Evolutionary conservation across 805 yeast genomes (phyloP), one percentile per base, ranked within the genome.

Genomic region (Citeromyces matritensis): DNA sequence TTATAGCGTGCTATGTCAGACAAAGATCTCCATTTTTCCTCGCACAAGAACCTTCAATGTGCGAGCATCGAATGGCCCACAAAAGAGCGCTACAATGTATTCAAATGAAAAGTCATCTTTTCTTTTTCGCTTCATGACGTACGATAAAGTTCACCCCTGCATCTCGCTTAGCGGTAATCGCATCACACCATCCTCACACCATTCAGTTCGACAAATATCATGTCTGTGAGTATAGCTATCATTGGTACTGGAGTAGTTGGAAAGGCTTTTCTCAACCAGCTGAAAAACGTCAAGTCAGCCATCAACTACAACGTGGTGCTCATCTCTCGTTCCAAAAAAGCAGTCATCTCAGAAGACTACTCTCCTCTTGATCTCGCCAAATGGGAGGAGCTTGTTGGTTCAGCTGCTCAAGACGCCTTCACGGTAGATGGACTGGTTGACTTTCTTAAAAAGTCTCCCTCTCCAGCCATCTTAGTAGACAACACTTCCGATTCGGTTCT

Each of bases 231-330:
- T 47, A 55, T 79, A 41, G 86, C 85, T 24, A 64, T 79, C 43
- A 69, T 79, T 37, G 86, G 86, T 52, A 76, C 96, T 33, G 98
- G 98, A 47, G 91, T 88, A 32, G 97, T 91, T 38, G 98, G 98
- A 37, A 68, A 91, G 15, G 82, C 95, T 32, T 84, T 85, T 60
- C 61, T 91, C 53, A 69, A 68, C 55, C 98, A 88, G 60, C 69
- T 88, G 48, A 62, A 67, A 33, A 58, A 61, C 36, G 55, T 82
- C 40, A 68, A 70, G 42, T 47, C 55, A 14, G 33, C 71, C 15
- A 71, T 81, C 44, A 57, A 61, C 24, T 83, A 76, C 62, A 79
- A 84, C 43, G 79, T 91, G 28, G 73, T 88, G 31, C 66, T 81
- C 41, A 66, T 91, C 38, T 83, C 95, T 29, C 74, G 82, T 35